Base-by-base conservation (phyloP, 1,284 basidiomycete genomes). In the Agroathelia rolfsii region DNA sequence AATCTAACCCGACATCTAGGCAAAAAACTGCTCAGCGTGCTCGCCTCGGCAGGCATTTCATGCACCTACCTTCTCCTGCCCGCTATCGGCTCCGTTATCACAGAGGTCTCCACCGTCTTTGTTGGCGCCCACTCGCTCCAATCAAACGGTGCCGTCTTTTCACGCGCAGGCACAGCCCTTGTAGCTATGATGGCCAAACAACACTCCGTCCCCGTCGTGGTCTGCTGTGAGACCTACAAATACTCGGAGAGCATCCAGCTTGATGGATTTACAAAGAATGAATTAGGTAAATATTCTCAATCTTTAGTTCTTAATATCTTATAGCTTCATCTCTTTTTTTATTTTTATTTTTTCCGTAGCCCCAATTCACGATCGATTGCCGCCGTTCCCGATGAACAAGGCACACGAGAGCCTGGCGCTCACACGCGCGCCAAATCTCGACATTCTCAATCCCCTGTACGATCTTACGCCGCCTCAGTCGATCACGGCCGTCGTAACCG, bases 181-280 rank as follows among this genome's bases (percentile, higher is more conserved):
- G 88, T 96, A 14, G 89, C 94, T 0, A 93, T 98, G 89, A 78
- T 97, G 67, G 88, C 90, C 0, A 87, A 89, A 54, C 76, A 78
- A 35, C 75, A 84, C 49, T 80, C 79, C 13, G 81, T 97, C 1
- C 95, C 95, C 5, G 90, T 97, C 11, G 78, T 98, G 32, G 90
- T 94, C 11, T 96, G 92, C 48, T 95, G 93, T 47, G 95, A 98
- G 61, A 98, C 95, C 12, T 97, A 97, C 67, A 99, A 99, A 56
- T 97, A 95, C 49, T 85, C 85, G 14, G 95, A 98, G 47, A 76
- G 79, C 21, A 83, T 98, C 21, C 82, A 89, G 54, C 65, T 98
- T 31, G 95, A 99, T 56, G 85, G 85, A 19, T 90, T 99, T 43
- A 90, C 88, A 18, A 89, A 87, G 55, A 99, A 99, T 53, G 95